phyloP scores from a whole-genome alignment of 2,329 filamentous ascomycete species.

The Arthrobotrys sphaeroides region DNA sequence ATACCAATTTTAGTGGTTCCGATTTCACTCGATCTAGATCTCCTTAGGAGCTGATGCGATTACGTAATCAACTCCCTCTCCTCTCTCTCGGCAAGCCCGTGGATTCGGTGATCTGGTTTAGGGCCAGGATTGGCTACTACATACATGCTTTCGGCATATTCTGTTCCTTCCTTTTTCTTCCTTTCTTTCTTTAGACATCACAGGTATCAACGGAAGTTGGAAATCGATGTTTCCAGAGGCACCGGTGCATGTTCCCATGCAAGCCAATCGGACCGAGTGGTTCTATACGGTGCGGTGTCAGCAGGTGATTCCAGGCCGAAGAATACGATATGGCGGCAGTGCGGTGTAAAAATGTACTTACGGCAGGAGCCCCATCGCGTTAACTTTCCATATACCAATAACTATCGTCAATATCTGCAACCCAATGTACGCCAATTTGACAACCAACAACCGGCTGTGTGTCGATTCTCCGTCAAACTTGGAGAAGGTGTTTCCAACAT shows the following conservation, averaged over 20 bases:
- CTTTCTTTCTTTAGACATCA: not conserved
- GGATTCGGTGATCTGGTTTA: not conserved
- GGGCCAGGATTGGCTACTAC: not conserved
- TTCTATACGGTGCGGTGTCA: constrained; percentile 66
- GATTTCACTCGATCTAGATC: not conserved
- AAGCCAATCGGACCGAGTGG: constrained; percentile 95
- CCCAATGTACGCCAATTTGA: constrained; percentile 85
- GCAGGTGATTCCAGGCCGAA: not conserved
- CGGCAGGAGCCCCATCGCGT: constrained; percentile 93
- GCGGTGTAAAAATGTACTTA: constrained; percentile 65
- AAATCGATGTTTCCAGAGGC: constrained; percentile 58
- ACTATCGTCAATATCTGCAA: constrained; percentile 86
- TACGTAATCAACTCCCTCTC: constrained; percentile 23
- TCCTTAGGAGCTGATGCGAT: not conserved
- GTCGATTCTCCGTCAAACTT: constrained; percentile 87
- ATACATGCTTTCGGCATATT: constrained; percentile 10
- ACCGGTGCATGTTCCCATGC: constrained; percentile 77
- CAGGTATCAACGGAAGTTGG: constrained; percentile 40
- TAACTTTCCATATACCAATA: constrained; percentile 94
- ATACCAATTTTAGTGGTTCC: not conserved
- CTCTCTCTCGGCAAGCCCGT: too few species aligned
- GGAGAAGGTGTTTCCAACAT: constrained; percentile 86
- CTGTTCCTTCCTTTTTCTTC: too few species aligned
- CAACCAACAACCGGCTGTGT: constrained; percentile 73
- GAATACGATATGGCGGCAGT: not conserved